A percentile compares a stretch with the other conserved stretches of the same genome.
phyloP scores from a whole-genome alignment of 495 filamentous ascomycete genomes.

The Monascus purpureus region DNA sequence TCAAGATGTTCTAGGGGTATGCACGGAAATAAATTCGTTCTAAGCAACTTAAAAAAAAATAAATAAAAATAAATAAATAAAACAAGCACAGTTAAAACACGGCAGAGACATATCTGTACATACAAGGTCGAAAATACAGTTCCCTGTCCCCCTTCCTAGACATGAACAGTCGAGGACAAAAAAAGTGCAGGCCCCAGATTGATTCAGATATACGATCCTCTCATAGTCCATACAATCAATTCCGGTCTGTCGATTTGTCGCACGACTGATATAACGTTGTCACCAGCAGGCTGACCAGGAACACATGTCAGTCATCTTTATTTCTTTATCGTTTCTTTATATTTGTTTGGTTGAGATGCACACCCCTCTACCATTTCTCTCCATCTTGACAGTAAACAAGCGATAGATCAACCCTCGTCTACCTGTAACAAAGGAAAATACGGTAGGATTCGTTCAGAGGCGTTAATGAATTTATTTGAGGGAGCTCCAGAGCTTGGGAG shows the following conservation, averaged over 20 bases:
- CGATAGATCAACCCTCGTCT: no score
- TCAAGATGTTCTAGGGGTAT: conserved; percentile 18
- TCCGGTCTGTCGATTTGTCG: no score
- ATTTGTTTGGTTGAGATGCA: no score
- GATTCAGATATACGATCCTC: no score
- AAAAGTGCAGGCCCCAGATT: no score
- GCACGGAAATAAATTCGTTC: conserved; percentile 15
- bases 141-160: conserved; percentile 4
- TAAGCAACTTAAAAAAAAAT: conserved; percentile 14
- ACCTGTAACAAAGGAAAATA: conserved; percentile 11
- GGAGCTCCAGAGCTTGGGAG: conserved; percentile 81
- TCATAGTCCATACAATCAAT: conserved; percentile 1
- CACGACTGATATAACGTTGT: no score
- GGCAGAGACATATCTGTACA: conserved; percentile 37
- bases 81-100: conserved; percentile 29
- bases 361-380: no score
- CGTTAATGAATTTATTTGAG: conserved; percentile 57
- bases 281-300: not conserved
- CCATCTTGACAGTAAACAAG: no score
- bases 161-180: conserved; percentile 6
- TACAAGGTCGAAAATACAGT: conserved; percentile 17
- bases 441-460: conserved; percentile 6
- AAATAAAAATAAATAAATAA: no score
- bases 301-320: not conserved
- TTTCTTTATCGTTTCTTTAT: no score